phyloP scores from a whole-genome alignment of 768 basidiomycete genomes.

The Tricholoma bakamatsutake region DNA sequence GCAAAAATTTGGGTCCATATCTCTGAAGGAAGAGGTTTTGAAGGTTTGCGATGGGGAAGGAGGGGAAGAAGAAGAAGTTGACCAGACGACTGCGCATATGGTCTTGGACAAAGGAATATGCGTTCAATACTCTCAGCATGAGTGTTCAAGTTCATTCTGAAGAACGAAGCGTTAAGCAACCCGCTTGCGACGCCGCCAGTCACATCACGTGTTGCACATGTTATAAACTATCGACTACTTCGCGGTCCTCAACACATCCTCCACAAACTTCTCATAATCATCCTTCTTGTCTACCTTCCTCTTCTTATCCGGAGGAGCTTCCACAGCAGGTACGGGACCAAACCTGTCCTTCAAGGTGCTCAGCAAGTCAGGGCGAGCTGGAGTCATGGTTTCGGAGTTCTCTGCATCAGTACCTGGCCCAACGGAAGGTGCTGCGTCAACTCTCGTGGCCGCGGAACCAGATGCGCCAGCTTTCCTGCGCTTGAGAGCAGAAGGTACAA shows the following conservation, averaged over 20 bases:
- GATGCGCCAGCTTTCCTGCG: conserved; percentile 51
- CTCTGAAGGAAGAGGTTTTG: conserved; percentile 59
- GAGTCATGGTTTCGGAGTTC: conserved; percentile 19
- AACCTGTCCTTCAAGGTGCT: conserved; percentile 56
- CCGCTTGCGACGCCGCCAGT: too few species aligned
- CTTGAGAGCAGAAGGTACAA: conserved; percentile 80
- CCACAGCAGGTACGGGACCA: conserved; percentile 32
- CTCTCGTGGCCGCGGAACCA: conserved; percentile 29
- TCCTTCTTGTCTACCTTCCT: conserved; percentile 36
- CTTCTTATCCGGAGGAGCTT: conserved; percentile 17
- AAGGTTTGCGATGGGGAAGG: conserved; percentile 46
- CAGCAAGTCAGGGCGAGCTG: conserved; percentile 61
- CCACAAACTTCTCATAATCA: conserved; percentile 73
- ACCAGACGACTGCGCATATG: conserved; percentile 54
- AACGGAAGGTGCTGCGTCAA: conserved; percentile 64
- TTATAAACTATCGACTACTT: conserved; percentile 3
- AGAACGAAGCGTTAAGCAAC: neutral
- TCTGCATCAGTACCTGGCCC: conserved; percentile 26
- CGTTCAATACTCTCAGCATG: conserved; percentile 31
- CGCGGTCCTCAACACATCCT: conserved; percentile 51
- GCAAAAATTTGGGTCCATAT: conserved; percentile 63
- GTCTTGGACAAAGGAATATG: conserved; percentile 61
- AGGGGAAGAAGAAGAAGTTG: conserved; percentile 63
- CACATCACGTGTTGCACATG: too few species aligned
- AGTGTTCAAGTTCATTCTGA: conserved; percentile 17